A percentile compares a stretch with the other conserved stretches of the same genome.
Evolutionary conservation across 257 asterid species (phyloP).

Genomic region (Nicotiana knightiana): DNA sequence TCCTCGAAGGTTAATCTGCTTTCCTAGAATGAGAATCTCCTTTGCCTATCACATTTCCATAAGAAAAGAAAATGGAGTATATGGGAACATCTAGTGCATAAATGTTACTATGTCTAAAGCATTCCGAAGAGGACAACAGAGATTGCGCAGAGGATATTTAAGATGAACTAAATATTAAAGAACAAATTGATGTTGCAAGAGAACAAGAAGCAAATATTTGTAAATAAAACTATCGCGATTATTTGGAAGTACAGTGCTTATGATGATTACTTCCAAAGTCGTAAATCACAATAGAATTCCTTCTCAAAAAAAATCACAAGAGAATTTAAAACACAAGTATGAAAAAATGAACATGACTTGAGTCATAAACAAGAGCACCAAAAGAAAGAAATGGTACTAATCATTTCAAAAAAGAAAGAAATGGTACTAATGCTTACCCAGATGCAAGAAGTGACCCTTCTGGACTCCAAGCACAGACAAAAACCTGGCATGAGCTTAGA

Average conservation of each 20-base stretch:
- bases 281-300: not conserved
- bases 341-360: not conserved
- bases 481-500: slow-evolving; percentile 52
- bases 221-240: not conserved
- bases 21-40: not conserved
- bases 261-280: not conserved
- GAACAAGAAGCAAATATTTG: not conserved
- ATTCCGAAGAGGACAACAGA: not conserved
- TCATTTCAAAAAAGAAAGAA: not conserved
- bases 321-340: not conserved
- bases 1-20: not conserved
- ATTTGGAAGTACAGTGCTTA: not conserved
- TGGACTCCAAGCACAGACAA: slow-evolving; percentile 96
- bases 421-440: slow-evolving; percentile 49
- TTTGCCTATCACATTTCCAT: not conserved
- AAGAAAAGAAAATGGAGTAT: not conserved
- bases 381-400: not conserved
- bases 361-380: not conserved
- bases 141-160: not conserved
- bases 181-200: not conserved
- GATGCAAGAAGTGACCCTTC: slow-evolving; percentile 90
- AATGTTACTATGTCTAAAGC: not conserved
- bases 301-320: too few species aligned
- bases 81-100: not conserved
- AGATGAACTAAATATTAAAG: not conserved